Evolutionary conservation across 1,284 basidiomycete genomes (phyloP).

Genomic region (Cryptococcus wingfieldii): DNA sequence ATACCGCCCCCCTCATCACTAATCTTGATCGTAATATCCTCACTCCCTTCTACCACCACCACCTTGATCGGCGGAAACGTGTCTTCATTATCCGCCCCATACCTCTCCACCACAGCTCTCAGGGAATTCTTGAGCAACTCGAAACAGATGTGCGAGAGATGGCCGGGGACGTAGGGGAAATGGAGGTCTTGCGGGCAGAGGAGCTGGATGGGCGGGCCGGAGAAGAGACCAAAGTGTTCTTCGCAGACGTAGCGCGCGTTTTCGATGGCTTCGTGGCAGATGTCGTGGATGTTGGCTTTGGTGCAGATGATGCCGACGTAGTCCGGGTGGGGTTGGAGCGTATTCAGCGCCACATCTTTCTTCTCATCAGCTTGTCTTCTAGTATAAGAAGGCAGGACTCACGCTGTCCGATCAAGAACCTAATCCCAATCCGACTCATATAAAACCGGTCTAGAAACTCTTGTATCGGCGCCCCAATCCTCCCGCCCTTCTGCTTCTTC

Average conservation of each 20-base stretch:
- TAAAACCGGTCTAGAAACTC: constrained; percentile 97
- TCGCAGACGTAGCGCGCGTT: constrained; percentile 98
- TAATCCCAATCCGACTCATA: constrained; percentile 93
- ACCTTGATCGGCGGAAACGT: constrained; percentile 92
- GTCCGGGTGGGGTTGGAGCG: constrained; percentile 77
- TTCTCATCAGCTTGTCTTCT: constrained; percentile 5
- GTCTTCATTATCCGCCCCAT: constrained; percentile 71
- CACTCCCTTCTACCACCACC: constrained; percentile 86
- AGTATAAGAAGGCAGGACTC: constrained; percentile 12
- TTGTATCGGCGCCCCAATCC: constrained; percentile 77
- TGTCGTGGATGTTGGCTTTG: constrained; percentile 87
- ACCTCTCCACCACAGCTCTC: constrained; percentile 91
- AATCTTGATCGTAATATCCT: constrained; percentile 99
- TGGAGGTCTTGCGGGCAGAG: constrained; percentile 83
- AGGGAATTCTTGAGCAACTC: constrained; percentile 98
- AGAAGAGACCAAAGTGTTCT: constrained; percentile 93
- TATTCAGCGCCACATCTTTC: constrained; percentile 90
- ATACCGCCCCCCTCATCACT: constrained; percentile 95
- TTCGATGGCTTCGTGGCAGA: constrained; percentile 95
- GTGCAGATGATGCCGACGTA: constrained; percentile 99
- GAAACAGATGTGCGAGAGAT: constrained; percentile 81
- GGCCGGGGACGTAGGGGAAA: constrained; percentile 92
- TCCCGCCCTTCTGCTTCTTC: constrained; percentile 47
- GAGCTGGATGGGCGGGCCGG: constrained; percentile 91
- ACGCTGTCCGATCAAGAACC: constrained; percentile 80